phyloP scores from a whole-genome alignment of 495 filamentous ascomycete genomes.

The Staphylotrichum tortipilum region DNA sequence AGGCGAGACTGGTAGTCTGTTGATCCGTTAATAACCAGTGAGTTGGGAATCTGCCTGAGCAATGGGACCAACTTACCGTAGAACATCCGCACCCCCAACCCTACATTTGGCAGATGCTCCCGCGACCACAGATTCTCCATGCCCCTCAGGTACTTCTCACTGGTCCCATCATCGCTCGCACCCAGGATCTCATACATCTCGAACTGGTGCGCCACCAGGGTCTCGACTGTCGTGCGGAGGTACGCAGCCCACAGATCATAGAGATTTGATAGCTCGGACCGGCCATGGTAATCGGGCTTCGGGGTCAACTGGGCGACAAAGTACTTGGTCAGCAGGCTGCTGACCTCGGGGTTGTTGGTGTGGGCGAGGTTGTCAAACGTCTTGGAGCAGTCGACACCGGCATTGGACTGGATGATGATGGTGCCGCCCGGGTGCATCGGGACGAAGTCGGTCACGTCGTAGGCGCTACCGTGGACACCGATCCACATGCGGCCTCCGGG shows the following conservation, averaged over 20 bases:
- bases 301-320: slow-evolving; percentile 42
- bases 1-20: slow-evolving; percentile 44
- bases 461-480: slow-evolving; percentile 41
- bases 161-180: slow-evolving; percentile 19
- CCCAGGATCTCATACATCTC: slow-evolving; percentile 43
- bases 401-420: slow-evolving; percentile 44
- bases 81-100: slow-evolving; percentile 40
- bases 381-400: slow-evolving; percentile 43
- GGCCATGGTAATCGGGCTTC: slow-evolving; percentile 38
- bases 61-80: too few relatives aligned
- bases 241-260: slow-evolving; percentile 43
- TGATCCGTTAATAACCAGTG: too few relatives aligned
- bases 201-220: slow-evolving; percentile 40
- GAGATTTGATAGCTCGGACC: slow-evolving; percentile 28
- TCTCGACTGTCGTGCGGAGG: slow-evolving; percentile 39
- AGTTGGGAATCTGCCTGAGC: too few relatives aligned
- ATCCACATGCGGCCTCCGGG: slow-evolving; percentile 44
- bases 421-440: slow-evolving; percentile 44
- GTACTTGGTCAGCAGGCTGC: slow-evolving; percentile 42
- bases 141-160: slow-evolving; percentile 11
- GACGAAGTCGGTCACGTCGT: slow-evolving; percentile 43
- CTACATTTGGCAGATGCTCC: slow-evolving; percentile 35
- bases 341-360: slow-evolving; percentile 44
- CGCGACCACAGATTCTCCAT: slow-evolving; percentile 36
- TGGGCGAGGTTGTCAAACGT: slow-evolving; percentile 45